Percentiles rank a stretch among this genome's conserved stretches.
Conservation (phyloP, 768 basidiomycete genomes). For the Tricholoma flavovirens region DNA sequence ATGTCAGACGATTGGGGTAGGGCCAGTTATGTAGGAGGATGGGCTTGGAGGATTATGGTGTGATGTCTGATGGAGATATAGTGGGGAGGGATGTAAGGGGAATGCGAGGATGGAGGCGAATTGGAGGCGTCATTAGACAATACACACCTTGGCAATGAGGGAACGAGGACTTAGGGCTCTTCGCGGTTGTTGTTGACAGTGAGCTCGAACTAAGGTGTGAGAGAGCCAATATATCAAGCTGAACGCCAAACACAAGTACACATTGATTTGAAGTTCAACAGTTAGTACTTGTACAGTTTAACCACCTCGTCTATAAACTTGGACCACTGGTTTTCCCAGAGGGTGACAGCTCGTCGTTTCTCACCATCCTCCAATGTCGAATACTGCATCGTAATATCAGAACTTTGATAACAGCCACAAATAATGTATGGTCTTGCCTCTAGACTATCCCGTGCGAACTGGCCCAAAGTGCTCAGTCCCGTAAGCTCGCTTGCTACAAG, state of each 20-base stretch:
- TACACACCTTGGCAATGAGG: conserved; percentile 18
- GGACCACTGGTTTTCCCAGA: conserved; percentile 38
- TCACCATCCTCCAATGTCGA: conserved; percentile 44
- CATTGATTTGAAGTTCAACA: neutral
- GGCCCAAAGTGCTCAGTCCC: conserved; percentile 55
- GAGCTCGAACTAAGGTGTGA: neutral
- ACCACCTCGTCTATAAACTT: conserved; percentile 11
- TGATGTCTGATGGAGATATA: conserved; percentile 48
- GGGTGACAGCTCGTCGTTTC: conserved; percentile 35
- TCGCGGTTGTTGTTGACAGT: neutral
- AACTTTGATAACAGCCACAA: neutral
- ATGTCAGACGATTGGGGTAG: conserved; percentile 30
- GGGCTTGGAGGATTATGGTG: conserved; percentile 35
- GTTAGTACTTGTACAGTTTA: neutral
- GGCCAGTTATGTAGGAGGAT: conserved; percentile 38
- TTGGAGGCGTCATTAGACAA: conserved; percentile 20
- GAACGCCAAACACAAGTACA: conserved; percentile 12
- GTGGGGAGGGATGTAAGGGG: conserved; percentile 53
- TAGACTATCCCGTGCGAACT: conserved; percentile 62
- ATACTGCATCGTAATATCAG: conserved; percentile 29
- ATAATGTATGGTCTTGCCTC: conserved; percentile 30
- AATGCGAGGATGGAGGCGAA: conserved; percentile 49
- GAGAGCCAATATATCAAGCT: neutral
- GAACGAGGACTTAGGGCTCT: neutral
- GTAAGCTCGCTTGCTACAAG: conserved; percentile 64